Evolutionary conservation across 2,329 filamentous ascomycete species (phyloP).

Genomic region (Tricladium varicosporioides): DNA sequence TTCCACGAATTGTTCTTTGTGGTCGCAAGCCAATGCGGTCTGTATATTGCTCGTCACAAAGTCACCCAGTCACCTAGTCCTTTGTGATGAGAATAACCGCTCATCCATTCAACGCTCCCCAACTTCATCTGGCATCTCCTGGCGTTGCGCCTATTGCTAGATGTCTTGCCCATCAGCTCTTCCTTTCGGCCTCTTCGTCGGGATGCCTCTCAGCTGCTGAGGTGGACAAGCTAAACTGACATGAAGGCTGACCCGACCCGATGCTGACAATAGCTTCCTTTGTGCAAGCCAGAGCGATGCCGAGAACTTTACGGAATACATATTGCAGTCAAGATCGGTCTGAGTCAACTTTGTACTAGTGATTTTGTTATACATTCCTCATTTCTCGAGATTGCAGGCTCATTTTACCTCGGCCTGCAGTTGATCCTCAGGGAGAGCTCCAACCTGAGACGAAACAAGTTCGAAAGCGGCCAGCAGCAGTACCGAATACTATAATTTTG

Average conservation of each 20-base stretch:
- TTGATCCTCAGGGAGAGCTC: background rate
- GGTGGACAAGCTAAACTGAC: background rate
- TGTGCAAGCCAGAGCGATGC: background rate
- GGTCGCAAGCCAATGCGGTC: slow-evolving; percentile 14
- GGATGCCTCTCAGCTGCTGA: background rate
- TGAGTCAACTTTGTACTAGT: background rate
- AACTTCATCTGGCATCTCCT: background rate
- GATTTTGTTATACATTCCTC: background rate
- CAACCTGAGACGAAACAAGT: slow-evolving; percentile 25
- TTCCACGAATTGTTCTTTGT: slow-evolving; percentile 10
- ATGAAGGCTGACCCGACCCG: background rate
- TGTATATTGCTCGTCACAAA: background rate
- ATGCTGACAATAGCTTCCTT: slow-evolving; percentile 5
- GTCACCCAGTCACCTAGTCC: slow-evolving; percentile 6
- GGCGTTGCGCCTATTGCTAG: background rate
- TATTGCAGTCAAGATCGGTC: background rate
- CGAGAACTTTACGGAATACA: background rate
- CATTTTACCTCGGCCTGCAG: background rate
- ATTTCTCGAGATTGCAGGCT: no score
- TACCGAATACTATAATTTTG: background rate
- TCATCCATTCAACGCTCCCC: slow-evolving; percentile 1
- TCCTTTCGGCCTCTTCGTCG: background rate
- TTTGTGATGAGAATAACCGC: slow-evolving; percentile 21
- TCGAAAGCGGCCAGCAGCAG: slow-evolving; percentile 17
- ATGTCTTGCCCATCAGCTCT: background rate